A percentile compares a stretch with the other conserved stretches of the same genome.
Conservation (phyloP, 176 grass and related monocot genomes). For the Carex scoparia region DNA sequence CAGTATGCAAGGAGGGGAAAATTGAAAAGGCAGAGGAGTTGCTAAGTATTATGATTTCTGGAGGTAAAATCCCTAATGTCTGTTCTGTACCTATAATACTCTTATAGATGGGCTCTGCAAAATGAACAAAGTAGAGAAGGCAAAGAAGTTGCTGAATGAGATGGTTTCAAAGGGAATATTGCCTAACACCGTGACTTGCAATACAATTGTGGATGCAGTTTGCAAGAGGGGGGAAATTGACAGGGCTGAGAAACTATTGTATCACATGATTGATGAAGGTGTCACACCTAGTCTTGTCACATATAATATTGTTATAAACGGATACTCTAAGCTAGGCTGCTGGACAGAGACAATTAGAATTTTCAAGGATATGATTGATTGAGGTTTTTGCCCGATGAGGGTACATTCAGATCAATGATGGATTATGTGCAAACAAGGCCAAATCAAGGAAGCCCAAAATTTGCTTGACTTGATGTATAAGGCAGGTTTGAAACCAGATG, state of each 20-base stretch:
- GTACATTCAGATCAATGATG: too few relatives aligned
- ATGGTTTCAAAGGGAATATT: constrained; percentile 11
- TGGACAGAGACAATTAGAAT: too few relatives aligned
- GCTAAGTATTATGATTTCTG: background rate
- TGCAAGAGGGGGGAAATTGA: background rate
- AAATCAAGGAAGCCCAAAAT: too few relatives aligned
- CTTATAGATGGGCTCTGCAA: constrained; percentile 17
- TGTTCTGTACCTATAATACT: background rate
- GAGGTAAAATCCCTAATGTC: too few relatives aligned
- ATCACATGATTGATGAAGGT: background rate
- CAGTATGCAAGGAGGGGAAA: too few relatives aligned
- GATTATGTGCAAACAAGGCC: too few relatives aligned
- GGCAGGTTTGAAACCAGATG: too few relatives aligned
- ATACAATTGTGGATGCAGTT: background rate
- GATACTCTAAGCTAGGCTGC: too few relatives aligned
- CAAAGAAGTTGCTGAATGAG: background rate
- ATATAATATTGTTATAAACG: background rate
- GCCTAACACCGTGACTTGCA: background rate
- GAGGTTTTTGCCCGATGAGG: too few relatives aligned
- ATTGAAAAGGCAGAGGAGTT: too few relatives aligned
- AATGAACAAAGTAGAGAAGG: background rate
- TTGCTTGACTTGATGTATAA: too few relatives aligned
- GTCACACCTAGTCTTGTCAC: background rate
- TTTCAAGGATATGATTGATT: too few relatives aligned
- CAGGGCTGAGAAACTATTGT: background rate